These are phyloP conservation scores for Holtermanniella nyarrowii DNA, from an alignment of 768 basidiomycete species.

Conservation along the genomic window DNA sequence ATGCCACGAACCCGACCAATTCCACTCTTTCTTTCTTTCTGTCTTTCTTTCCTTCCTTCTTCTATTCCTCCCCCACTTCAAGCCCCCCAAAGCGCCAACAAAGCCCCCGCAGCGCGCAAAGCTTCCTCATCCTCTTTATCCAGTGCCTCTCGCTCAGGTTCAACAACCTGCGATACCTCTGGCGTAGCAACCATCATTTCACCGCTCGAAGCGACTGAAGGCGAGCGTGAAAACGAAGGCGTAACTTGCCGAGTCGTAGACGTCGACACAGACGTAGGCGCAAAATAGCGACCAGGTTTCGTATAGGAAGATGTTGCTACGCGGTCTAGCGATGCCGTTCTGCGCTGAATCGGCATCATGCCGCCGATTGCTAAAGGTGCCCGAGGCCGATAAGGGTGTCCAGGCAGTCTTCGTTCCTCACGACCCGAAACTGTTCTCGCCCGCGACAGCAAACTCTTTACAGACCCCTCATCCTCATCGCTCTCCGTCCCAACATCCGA, in stretches of 20 bases:
- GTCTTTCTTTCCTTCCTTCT: neutral
- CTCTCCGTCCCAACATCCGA: neutral
- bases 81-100: conserved; percentile 22
- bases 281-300: no score
- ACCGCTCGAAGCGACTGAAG: conserved; percentile 79
- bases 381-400: no score
- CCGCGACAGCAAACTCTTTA: neutral
- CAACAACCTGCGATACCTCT: no score
- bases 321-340: no score
- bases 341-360: no score
- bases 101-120: neutral
- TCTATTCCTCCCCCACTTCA: conserved; percentile 1
- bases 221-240: conserved; percentile 73
- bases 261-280: no score
- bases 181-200: conserved; percentile 40
- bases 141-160: conserved; percentile 3
- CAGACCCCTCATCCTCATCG: neutral
- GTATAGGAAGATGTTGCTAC: no score
- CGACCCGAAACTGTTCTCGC: no score
- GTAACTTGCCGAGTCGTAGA: neutral
- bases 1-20: neutral
- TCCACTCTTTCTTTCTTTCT: neutral
- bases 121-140: conserved; percentile 2
- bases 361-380: no score
- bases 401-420: no score